Evolutionary conservation across 2,329 filamentous ascomycete species (phyloP).

Genomic region (Chaetomiaceae sp.): DNA sequence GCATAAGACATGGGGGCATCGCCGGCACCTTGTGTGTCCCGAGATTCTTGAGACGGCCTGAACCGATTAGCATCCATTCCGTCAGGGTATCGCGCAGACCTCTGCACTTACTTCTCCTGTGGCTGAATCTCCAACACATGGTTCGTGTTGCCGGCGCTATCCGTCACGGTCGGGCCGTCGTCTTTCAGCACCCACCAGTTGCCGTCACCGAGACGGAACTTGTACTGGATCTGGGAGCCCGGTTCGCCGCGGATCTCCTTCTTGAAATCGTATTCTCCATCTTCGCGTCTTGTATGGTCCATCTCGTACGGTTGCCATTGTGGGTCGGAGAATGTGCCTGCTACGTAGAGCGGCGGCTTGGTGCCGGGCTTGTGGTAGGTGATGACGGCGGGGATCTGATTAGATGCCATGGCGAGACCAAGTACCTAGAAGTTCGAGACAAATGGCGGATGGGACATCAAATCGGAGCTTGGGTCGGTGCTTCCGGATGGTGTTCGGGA

Average conservation of each 20-base stretch:
- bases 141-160: slow-evolving; percentile 46
- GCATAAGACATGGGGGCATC: not conserved
- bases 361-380: slow-evolving; percentile 57
- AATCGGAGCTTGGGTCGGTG: not conserved
- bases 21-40: not conserved
- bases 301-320: slow-evolving; percentile 66
- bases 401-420: slow-evolving; percentile 31
- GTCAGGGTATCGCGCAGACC: not conserved
- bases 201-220: slow-evolving; percentile 62
- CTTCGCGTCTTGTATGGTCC: slow-evolving; percentile 46
- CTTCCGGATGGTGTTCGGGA: not conserved
- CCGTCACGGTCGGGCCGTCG: slow-evolving; percentile 47
- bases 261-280: slow-evolving; percentile 55
- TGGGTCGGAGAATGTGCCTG: slow-evolving; percentile 63
- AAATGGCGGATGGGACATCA: not conserved
- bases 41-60: not conserved
- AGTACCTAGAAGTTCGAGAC: not conserved
- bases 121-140: slow-evolving; percentile 39
- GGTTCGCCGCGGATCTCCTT: slow-evolving; percentile 52
- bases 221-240: slow-evolving; percentile 65
- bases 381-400: slow-evolving; percentile 49
- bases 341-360: slow-evolving; percentile 64
- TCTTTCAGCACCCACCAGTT: slow-evolving; percentile 70
- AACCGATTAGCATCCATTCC: not conserved
- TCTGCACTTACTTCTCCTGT: slow-evolving; percentile 14